Percentiles rank a stretch among this genome's conserved stretches.
Evolutionary conservation across 2,329 filamentous ascomycete species (phyloP).

Genomic region (Aspergillus oerlinghausenensis): DNA sequence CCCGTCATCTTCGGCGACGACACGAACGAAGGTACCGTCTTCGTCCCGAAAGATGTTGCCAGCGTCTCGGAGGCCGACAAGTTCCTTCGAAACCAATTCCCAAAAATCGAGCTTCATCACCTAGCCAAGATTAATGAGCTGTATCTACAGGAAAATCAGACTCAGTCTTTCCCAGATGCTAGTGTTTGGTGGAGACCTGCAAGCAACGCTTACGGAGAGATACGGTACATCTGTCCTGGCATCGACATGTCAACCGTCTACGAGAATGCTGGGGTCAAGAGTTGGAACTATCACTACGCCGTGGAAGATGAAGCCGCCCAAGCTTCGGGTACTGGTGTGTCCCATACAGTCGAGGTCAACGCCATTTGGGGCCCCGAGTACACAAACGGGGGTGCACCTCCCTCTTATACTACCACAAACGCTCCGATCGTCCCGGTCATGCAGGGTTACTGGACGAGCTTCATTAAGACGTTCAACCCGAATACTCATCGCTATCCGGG

Average conservation of each 20-base stretch:
- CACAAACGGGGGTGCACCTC: slow-evolving; percentile 45
- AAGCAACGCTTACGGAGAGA: slow-evolving; percentile 58
- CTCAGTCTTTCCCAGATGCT: slow-evolving; percentile 42
- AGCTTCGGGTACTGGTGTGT: slow-evolving; percentile 56
- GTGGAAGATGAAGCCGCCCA: slow-evolving; percentile 57
- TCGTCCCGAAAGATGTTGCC: slow-evolving; percentile 49
- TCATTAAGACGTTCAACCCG: slow-evolving; percentile 63
- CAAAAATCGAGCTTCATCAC: slow-evolving; percentile 49
- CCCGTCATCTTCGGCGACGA: slow-evolving; percentile 56
- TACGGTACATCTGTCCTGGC: slow-evolving; percentile 62
- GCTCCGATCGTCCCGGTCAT: slow-evolving; percentile 55
- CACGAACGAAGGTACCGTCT: slow-evolving; percentile 63
- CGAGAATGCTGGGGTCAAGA: slow-evolving; percentile 28
- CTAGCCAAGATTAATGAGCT: slow-evolving; percentile 49
- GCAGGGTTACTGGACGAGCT: slow-evolving; percentile 70
- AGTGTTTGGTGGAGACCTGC: slow-evolving; percentile 57
- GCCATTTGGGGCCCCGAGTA: slow-evolving; percentile 65
- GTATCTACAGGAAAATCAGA: slow-evolving; percentile 51
- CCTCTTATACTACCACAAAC: slow-evolving; percentile 56
- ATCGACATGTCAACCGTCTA: slow-evolving; percentile 50
- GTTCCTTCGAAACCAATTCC: slow-evolving; percentile 58
- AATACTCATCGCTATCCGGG: slow-evolving; percentile 50
- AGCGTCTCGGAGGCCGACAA: slow-evolving; percentile 47
- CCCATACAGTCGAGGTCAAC: slow-evolving; percentile 62
- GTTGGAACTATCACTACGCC: slow-evolving; percentile 67